Conservation (phyloP, 331 rosid species). For the Acacia concinna region DNA sequence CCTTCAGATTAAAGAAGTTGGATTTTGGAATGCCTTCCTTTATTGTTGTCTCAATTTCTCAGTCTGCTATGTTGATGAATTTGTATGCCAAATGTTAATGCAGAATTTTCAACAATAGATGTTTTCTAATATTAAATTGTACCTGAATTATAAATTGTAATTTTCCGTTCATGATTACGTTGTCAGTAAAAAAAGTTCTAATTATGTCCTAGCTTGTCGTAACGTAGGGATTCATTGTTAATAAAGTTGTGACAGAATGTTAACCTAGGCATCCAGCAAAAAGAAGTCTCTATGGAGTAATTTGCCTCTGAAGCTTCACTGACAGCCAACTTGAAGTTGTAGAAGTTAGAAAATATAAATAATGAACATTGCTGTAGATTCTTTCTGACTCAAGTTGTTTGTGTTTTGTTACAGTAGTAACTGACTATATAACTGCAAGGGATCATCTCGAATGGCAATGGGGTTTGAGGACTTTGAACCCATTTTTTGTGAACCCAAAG, state of each 20-base stretch:
- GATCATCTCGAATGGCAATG: conserved; percentile 38
- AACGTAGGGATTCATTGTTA: background rate
- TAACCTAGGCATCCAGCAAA: background rate
- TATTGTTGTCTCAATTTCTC: conserved; percentile 22
- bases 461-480: conserved; percentile 62
- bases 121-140: background rate
- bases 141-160: background rate
- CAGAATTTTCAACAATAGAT: background rate
- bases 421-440: background rate
- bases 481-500: conserved; percentile 60
- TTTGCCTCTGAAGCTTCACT: no score
- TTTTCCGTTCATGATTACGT: no score
- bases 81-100: conserved; percentile 13
- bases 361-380: background rate
- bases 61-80: background rate
- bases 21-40: conserved; percentile 2
- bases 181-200: no score
- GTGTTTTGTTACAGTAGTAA: background rate
- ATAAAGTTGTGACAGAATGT: background rate
- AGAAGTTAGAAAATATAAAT: background rate
- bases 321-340: background rate
- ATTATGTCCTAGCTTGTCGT: background rate
- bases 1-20: conserved; percentile 53
- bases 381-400: conserved; percentile 11
- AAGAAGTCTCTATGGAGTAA: background rate